Evolutionary conservation across 2,329 filamentous ascomycete species (phyloP).

Genomic region (Pseudocercospora ulei): DNA sequence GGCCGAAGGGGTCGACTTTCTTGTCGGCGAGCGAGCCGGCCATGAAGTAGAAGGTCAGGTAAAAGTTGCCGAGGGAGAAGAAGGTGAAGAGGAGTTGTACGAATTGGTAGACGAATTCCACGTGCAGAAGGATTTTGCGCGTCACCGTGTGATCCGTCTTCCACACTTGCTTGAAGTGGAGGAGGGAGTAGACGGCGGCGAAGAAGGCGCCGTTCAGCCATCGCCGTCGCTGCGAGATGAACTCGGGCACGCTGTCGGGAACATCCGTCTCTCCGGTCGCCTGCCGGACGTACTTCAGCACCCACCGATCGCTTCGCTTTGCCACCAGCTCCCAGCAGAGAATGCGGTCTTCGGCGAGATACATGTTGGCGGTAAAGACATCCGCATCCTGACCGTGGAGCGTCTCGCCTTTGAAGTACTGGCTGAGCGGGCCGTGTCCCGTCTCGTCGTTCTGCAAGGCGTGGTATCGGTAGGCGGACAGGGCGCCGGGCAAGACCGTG

Average conservation of each 20-base stretch:
- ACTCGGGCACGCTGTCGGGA: constrained; percentile 86
- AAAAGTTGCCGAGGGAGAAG: constrained; percentile 96
- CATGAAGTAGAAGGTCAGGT: constrained; percentile 96
- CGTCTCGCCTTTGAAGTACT: constrained; percentile 99
- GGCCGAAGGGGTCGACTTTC: constrained; percentile 78
- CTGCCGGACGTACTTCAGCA: constrained; percentile 93
- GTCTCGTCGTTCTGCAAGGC: constrained; percentile 94
- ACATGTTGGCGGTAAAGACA: constrained; percentile 97
- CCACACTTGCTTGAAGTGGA: constrained; percentile 92
- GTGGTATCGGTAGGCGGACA: constrained; percentile 92
- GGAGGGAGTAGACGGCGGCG: constrained; percentile 90
- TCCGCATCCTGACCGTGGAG: constrained; percentile 92
- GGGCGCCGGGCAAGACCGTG: constrained; percentile 85
- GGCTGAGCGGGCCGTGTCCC: constrained; percentile 85
- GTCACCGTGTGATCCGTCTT: constrained; percentile 78
- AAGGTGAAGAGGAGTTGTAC: constrained; percentile 89
- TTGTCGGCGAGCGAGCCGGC: constrained; percentile 77
- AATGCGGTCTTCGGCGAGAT: constrained; percentile 80
- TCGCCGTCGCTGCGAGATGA: constrained; percentile 87
- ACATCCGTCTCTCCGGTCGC: constrained; percentile 97
- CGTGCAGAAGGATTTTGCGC: constrained; percentile 81
- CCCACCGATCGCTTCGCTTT: constrained; percentile 89
- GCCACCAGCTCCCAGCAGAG: constrained; percentile 92
- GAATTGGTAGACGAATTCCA: constrained; percentile 93
- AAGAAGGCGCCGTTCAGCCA: constrained; percentile 99